Percentiles rank a stretch among this genome's conserved stretches.
These are phyloP conservation scores for Ceriops zippeliana DNA, from an alignment of 345 rosid species.

Conservation along the genomic window DNA sequence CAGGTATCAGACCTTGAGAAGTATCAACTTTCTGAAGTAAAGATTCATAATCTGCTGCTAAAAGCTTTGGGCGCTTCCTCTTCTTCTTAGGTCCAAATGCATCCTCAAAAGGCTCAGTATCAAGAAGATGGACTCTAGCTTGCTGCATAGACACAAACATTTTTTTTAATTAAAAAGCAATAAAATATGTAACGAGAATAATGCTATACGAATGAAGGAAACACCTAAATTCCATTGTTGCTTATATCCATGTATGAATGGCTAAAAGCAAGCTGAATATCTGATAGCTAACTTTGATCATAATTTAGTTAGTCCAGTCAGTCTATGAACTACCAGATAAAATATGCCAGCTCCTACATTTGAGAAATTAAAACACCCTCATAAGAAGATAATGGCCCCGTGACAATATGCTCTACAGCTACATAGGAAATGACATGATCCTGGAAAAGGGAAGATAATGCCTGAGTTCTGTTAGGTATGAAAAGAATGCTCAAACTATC, in stretches of 20 bases:
- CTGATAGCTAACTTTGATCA: background rate
- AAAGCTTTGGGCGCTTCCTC: constrained; percentile 81
- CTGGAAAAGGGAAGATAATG: no score
- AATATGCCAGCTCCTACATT: no score
- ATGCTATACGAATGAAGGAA: no score
- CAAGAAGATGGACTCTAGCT: constrained; percentile 85
- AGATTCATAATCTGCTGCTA: constrained; percentile 79
- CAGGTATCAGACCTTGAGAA: constrained; percentile 60
- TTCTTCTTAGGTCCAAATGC: constrained; percentile 77
- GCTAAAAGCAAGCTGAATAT: background rate
- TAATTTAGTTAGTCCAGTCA: background rate
- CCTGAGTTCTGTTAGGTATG: no score
- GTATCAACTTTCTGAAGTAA: constrained; percentile 69
- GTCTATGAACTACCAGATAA: no score
- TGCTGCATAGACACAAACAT: constrained; percentile 38
- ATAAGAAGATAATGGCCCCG: no score
- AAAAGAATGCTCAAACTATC: background rate
- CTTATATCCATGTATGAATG: background rate
- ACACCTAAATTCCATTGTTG: no score
- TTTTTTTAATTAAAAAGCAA: no score
- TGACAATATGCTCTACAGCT: no score
- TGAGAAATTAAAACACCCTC: no score
- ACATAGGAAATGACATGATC: no score
- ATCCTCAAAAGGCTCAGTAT: constrained; percentile 75
- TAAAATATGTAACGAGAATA: no score